Percentiles rank a stretch among this genome's conserved stretches.
Conservation (phyloP, 2,329 filamentous ascomycete genomes). For the Claviceps digitariae region DNA sequence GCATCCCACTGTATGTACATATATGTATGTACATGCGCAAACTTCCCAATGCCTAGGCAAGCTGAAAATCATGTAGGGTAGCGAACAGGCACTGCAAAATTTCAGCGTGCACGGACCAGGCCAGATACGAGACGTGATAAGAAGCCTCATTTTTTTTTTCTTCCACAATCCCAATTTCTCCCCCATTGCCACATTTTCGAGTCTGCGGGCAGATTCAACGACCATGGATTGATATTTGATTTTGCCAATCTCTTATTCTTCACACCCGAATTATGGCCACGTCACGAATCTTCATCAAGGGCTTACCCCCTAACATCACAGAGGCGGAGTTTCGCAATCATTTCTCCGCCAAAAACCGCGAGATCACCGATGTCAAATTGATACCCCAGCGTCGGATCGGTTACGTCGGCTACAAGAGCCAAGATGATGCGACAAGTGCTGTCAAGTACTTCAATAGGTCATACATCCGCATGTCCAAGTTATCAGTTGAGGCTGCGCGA, state of each 20-base stretch:
- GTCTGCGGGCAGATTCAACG: slow-evolving; percentile 7
- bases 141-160: slow-evolving; percentile 17
- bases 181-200: not conserved
- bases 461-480: slow-evolving; percentile 92
- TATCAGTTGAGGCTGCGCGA: slow-evolving; percentile 75
- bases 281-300: slow-evolving; percentile 66
- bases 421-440: slow-evolving; percentile 66
- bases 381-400: slow-evolving; percentile 83
- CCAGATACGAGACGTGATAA: slow-evolving; percentile 9
- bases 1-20: too few relatives aligned
- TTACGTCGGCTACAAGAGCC: slow-evolving; percentile 83
- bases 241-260: not conserved
- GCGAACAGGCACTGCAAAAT: not conserved
- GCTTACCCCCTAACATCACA: slow-evolving; percentile 72
- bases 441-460: slow-evolving; percentile 93
- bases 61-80: slow-evolving; percentile 1
- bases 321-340: slow-evolving; percentile 81
- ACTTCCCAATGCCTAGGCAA: not conserved
- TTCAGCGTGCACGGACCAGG: slow-evolving; percentile 13
- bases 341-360: slow-evolving; percentile 58
- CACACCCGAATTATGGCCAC: slow-evolving; percentile 30
- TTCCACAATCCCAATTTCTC: slow-evolving; percentile 1
- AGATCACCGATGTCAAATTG: slow-evolving; percentile 85
- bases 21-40: not conserved
- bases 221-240: not conserved